Evolutionary conservation across 371 early-diverging fungal species (phyloP).

Genomic region (Catenaria anguillulae): DNA sequence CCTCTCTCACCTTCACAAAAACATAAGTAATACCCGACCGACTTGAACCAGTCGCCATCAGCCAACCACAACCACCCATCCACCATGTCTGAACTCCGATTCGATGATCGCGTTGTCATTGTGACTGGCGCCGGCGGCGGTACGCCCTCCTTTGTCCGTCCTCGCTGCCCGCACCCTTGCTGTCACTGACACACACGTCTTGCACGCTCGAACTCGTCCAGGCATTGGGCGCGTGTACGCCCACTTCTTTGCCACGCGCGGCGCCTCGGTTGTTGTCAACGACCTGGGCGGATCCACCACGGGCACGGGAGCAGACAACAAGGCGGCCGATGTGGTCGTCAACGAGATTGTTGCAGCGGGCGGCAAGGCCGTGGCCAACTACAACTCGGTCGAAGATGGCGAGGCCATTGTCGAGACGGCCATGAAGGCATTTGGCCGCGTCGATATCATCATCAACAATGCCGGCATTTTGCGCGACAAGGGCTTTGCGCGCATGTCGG

Average conservation of each 20-base stretch:
- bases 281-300: constrained; percentile 77
- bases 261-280: constrained; percentile 75
- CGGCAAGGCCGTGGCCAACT: constrained; percentile 93
- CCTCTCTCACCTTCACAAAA: too few relatives aligned
- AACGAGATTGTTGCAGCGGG: constrained; percentile 80
- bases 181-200: too few relatives aligned
- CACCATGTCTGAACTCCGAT: too few relatives aligned
- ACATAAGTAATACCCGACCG: too few relatives aligned
- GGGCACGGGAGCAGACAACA: constrained; percentile 54
- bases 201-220: too few relatives aligned
- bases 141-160: too few relatives aligned
- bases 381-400: constrained; percentile 91
- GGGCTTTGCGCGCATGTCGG: constrained; percentile 86
- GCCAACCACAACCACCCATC: too few relatives aligned
- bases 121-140: too few relatives aligned
- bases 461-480: constrained; percentile 95
- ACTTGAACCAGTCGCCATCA: too few relatives aligned
- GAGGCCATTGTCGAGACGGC: constrained; percentile 93
- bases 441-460: constrained; percentile 93
- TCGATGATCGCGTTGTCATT: too few relatives aligned
- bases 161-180: too few relatives aligned
- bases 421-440: constrained; percentile 80
- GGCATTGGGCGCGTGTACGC: constrained; percentile 86
- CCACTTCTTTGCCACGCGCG: constrained; percentile 72
- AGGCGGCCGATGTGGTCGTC: constrained; percentile 91